phyloP scores from a whole-genome alignment of 345 rosid species.

The Geranium rotundifolium region DNA sequence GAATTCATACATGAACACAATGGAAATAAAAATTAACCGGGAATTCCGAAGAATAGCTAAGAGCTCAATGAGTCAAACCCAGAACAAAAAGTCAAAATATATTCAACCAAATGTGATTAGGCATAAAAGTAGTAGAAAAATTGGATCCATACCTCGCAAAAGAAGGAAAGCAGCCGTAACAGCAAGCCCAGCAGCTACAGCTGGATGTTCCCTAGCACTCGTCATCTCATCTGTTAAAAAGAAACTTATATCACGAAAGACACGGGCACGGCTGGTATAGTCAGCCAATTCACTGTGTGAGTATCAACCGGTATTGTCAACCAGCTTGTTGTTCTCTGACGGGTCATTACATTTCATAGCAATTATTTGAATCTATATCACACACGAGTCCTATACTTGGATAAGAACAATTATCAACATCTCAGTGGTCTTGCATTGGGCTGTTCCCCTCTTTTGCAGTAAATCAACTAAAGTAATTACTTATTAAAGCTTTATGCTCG shows the following conservation, averaged over 20 bases:
- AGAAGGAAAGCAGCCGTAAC: constrained; percentile 53
- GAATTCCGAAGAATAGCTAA: too few relatives aligned
- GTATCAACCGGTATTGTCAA: not conserved
- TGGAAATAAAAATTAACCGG: too few relatives aligned
- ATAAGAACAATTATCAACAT: not conserved
- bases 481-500: not conserved
- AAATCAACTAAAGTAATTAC: not conserved
- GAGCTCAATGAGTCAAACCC: not conserved
- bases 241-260: not conserved
- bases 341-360: not conserved
- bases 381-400: not conserved
- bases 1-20: too few relatives aligned
- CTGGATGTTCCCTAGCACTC: constrained; percentile 60
- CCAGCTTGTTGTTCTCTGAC: not conserved
- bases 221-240: constrained; percentile 42
- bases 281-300: too few relatives aligned
- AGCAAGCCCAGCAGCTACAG: constrained; percentile 51
- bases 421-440: not conserved
- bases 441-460: not conserved
- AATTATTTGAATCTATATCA: not conserved
- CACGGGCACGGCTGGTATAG: not conserved
- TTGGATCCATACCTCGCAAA: constrained; percentile 45
- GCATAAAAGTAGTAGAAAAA: not conserved
- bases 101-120: not conserved
- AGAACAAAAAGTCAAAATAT: not conserved